A percentile compares a stretch with the other conserved stretches of the same genome.
These are phyloP conservation scores for Vigna trinervia DNA, from an alignment of 306 rosid genomes.

Conservation along the genomic window DNA sequence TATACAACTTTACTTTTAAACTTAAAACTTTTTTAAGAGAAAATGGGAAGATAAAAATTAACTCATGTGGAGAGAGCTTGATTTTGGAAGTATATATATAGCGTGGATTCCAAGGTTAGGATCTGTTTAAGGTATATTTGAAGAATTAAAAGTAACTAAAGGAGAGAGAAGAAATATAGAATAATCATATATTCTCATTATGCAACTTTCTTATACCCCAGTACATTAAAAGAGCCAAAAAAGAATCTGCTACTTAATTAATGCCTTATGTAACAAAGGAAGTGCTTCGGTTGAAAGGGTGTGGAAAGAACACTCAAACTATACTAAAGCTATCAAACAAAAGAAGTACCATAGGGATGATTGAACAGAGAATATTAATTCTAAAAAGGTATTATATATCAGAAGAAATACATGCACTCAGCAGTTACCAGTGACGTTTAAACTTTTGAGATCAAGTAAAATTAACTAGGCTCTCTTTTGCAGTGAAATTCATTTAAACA, in stretches of 20 bases:
- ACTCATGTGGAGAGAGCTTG: slow-evolving; percentile 15
- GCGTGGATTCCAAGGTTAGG: slow-evolving; percentile 58
- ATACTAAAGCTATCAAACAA: slow-evolving; percentile 32
- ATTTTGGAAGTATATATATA: slow-evolving; percentile 47
- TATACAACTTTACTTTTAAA: slow-evolving; percentile 49
- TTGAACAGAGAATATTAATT: slow-evolving; percentile 18
- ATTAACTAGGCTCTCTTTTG: slow-evolving; percentile 35
- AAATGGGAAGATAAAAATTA: slow-evolving; percentile 28
- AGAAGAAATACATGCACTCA: slow-evolving; percentile 28
- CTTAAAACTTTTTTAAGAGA: slow-evolving; percentile 35
- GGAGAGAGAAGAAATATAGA: neutral
- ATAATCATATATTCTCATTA: slow-evolving; percentile 35
- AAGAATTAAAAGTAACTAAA: slow-evolving; percentile 22
- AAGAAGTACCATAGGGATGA: slow-evolving; percentile 32
- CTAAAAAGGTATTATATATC: neutral
- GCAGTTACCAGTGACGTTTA: slow-evolving; percentile 29
- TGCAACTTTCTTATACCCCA: slow-evolving; percentile 40
- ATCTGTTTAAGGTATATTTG: slow-evolving; percentile 43
- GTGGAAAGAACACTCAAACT: slow-evolving; percentile 40
- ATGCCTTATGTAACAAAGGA: slow-evolving; percentile 34
- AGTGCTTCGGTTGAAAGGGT: slow-evolving; percentile 45
- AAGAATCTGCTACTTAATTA: slow-evolving; percentile 41
- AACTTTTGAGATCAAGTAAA: slow-evolving; percentile 39
- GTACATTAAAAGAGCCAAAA: slow-evolving; percentile 57
- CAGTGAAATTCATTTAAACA: slow-evolving; percentile 46